Conservation (phyloP, 768 basidiomycete genomes). For the Glaciozyma antarctica region DNA sequence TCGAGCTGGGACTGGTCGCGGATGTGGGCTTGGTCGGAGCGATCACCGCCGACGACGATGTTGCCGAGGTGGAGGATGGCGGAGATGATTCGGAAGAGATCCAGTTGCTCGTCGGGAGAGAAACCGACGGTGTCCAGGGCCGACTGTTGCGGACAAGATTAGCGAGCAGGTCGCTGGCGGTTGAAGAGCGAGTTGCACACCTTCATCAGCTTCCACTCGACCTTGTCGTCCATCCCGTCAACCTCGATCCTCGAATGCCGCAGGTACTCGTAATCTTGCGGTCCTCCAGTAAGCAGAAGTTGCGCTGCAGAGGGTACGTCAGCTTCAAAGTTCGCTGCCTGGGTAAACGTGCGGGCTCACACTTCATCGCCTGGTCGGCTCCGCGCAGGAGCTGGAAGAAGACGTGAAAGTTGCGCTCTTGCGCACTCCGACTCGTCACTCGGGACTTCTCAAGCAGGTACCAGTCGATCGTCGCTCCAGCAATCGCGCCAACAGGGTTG, state of each 20-base stretch:
- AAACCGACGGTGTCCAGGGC: slow-evolving; percentile 89
- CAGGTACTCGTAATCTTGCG: slow-evolving; percentile 80
- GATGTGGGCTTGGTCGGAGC: slow-evolving; percentile 59
- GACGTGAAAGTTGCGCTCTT: slow-evolving; percentile 89
- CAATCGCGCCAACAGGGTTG: slow-evolving; percentile 82
- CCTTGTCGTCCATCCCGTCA: slow-evolving; percentile 86
- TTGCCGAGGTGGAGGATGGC: slow-evolving; percentile 94
- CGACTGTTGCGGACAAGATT: slow-evolving; percentile 43
- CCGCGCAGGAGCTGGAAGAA: slow-evolving; percentile 89
- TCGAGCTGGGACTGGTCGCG: slow-evolving; percentile 37
- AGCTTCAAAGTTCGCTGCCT: not conserved
- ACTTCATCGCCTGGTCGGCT: slow-evolving; percentile 41
- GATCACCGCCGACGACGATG: slow-evolving; percentile 53
- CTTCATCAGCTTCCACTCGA: slow-evolving; percentile 74
- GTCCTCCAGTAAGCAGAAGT: slow-evolving; percentile 43
- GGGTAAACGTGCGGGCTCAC: slow-evolving; percentile 7
- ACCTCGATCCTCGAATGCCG: slow-evolving; percentile 81
- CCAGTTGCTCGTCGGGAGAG: slow-evolving; percentile 67
- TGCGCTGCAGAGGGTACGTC: slow-evolving; percentile 13
- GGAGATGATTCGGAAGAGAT: slow-evolving; percentile 87
- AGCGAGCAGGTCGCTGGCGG: not conserved
- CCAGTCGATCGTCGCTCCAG: slow-evolving; percentile 98
- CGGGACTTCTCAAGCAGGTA: slow-evolving; percentile 95
- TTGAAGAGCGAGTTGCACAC: slow-evolving; percentile 46
- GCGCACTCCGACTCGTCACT: slow-evolving; percentile 75